Base-by-base conservation (phyloP, 345 rosid species). In the Gossypium longicalyx region DNA sequence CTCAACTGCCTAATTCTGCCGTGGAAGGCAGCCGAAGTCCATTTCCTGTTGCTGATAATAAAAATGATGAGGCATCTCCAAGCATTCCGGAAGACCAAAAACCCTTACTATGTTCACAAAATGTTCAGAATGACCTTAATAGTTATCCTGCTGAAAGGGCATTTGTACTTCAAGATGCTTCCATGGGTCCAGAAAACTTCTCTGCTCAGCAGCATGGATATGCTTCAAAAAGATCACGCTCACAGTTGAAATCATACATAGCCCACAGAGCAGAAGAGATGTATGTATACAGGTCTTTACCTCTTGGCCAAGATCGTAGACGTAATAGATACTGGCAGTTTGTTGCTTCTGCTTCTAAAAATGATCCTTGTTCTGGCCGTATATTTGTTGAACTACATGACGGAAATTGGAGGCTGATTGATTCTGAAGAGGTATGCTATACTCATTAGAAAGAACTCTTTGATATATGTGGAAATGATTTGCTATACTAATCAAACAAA, bases 281-380 rank as follows among this genome's bases (percentile, higher is more conserved):
- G 74, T 90, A 90, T 81, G 89, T 85, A 13, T 96, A 91, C 80
- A 85, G 97, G 86, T 96, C 99, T 78, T 87, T 96, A 84, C 98
- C 99, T 41, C 95, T 96, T 62, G 99, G 99, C 77, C 97, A 89
- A 83, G 99, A 96, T 82, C 92, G 99, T n/a, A 87, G 95, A 79
- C 91, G 87, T 70, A 93, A 96, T 79, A 88, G 97, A 71, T 96
- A 96, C 81, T 96, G 98, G 98, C 98, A 86, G 77, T 93, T 91
- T 84, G 93, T 90, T 77, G 91, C 97, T 66, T 90, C 97, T 51
- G 88, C 95, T 65, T 91, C 98, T 29, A 84, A 75, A 77, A 93
- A 83, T 80, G 99, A 96, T 85, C 97, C 99, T 67, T 90, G 86
- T 80, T 89, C 97, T 60, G 97, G 98, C 58, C 83, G 90, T 78